Percentiles rank a stretch among this genome's conserved stretches.
Evolutionary conservation across 768 basidiomycete genomes (phyloP).

Genomic region (Phylloporus arenicola): DNA sequence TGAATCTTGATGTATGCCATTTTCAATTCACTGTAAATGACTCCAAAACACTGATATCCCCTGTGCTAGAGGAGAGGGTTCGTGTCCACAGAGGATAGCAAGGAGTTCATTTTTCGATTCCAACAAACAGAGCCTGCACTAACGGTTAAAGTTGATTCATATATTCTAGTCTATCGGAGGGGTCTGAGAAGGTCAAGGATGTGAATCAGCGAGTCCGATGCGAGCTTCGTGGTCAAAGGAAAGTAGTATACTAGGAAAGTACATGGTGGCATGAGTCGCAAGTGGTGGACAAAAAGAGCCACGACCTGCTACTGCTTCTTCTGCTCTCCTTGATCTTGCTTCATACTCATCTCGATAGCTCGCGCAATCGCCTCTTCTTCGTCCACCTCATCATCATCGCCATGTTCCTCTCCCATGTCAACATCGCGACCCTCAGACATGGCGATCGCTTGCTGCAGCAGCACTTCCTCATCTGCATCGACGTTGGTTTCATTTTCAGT

Average conservation of each 20-base stretch:
- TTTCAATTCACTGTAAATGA: too few species aligned
- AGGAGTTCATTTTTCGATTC: too few species aligned
- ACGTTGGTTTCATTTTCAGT: slow-evolving; percentile 36
- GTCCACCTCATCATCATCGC: slow-evolving; percentile 62
- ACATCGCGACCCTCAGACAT: slow-evolving; percentile 59
- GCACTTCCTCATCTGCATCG: slow-evolving; percentile 73
- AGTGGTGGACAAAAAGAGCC: neutral
- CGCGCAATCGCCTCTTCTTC: slow-evolving; percentile 88
- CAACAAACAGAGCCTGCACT: too few species aligned
- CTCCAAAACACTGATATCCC: too few species aligned
- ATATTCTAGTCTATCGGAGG: neutral
- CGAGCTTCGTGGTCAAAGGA: neutral
- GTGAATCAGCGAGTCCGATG: too few species aligned
- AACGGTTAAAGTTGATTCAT: too few species aligned
- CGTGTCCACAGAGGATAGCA: too few species aligned
- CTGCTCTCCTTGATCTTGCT: slow-evolving; percentile 47
- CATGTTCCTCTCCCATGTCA: slow-evolving; percentile 44
- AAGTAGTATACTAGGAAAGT: neutral
- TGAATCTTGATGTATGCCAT: too few species aligned
- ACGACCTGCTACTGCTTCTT: slow-evolving; percentile 25
- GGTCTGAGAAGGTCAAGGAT: neutral
- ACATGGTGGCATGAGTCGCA: too few species aligned
- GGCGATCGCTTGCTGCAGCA: slow-evolving; percentile 72
- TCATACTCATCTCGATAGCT: slow-evolving; percentile 94
- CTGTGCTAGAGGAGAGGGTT: too few species aligned